A percentile compares a stretch with the other conserved stretches of the same genome.
Conservation (phyloP, 2,329 filamentous ascomycete genomes). For the Lasiodiplodia hormozganensis region DNA sequence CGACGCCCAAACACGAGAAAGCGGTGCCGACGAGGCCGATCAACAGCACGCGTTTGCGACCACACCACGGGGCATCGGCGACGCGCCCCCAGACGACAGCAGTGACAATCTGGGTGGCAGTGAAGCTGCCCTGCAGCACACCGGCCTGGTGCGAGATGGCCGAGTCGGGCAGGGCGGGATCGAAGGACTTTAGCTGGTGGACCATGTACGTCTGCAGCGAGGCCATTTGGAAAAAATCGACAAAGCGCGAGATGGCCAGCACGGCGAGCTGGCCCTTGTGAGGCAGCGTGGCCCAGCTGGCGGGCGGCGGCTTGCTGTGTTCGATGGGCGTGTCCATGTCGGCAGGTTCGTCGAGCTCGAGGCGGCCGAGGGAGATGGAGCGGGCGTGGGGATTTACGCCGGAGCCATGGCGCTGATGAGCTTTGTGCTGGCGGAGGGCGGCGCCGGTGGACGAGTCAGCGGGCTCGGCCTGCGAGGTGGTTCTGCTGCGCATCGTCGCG, state of each 20-base stretch:
- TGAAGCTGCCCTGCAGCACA: slow-evolving; percentile 51
- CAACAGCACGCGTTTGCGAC: slow-evolving; percentile 49
- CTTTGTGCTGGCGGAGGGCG: slow-evolving; percentile 25
- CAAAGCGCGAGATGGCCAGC: slow-evolving; percentile 49
- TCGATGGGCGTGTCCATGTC: slow-evolving; percentile 28
- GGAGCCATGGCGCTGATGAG: slow-evolving; percentile 29
- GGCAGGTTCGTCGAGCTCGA: slow-evolving; percentile 25
- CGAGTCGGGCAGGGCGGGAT: slow-evolving; percentile 54
- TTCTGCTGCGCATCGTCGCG: slow-evolving; percentile 28
- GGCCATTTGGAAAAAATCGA: slow-evolving; percentile 55
- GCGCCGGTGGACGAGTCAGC: slow-evolving; percentile 28
- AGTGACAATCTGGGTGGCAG: slow-evolving; percentile 51
- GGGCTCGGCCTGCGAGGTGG: slow-evolving; percentile 26
- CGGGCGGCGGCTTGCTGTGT: slow-evolving; percentile 27
- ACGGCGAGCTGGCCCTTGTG: slow-evolving; percentile 51
- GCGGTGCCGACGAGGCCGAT: slow-evolving; percentile 50
- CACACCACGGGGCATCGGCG: slow-evolving; percentile 53
- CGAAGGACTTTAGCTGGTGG: slow-evolving; percentile 51
- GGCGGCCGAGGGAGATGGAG: slow-evolving; percentile 27
- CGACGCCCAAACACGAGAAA: slow-evolving; percentile 48
- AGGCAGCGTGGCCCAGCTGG: slow-evolving; percentile 50
- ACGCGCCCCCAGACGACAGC: slow-evolving; percentile 51
- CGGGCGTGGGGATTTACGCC: slow-evolving; percentile 17
- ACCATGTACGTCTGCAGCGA: slow-evolving; percentile 54
- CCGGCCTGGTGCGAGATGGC: slow-evolving; percentile 53